Conservation (phyloP, 228 moss, liverwort and hornwort species). For the Sphagnum fallax region DNA sequence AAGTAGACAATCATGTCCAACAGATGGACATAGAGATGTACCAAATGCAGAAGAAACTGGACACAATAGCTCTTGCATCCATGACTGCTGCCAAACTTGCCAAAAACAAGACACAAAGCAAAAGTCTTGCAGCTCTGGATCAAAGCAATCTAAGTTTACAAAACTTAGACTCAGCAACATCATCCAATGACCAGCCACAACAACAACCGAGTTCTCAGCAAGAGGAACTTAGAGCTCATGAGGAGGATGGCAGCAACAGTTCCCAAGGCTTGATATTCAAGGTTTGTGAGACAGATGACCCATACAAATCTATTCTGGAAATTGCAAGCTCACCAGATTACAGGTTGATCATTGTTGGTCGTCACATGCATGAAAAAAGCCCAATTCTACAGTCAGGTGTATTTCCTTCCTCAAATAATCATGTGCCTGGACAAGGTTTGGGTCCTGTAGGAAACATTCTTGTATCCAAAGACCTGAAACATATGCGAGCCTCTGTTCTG, state of each 20-base stretch:
- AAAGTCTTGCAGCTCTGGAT: background rate
- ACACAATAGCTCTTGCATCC: constrained; percentile 20
- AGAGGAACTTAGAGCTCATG: too few relatives aligned
- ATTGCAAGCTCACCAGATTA: constrained; percentile 18
- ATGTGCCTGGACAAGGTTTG: constrained; percentile 18
- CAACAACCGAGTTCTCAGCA: background rate
- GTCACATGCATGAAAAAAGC: constrained; percentile 25
- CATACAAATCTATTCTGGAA: constrained; percentile 25
- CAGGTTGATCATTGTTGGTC: constrained; percentile 42
- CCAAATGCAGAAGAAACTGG: constrained; percentile 23
- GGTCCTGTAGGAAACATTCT: constrained; percentile 58
- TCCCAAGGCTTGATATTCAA: constrained; percentile 11
- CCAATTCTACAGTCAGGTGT: constrained; percentile 15
- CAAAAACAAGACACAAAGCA: background rate
- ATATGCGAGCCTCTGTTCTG: constrained; percentile 37
- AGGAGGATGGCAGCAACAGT: background rate
- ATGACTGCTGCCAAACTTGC: constrained; percentile 10
- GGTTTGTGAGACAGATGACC: constrained; percentile 30
- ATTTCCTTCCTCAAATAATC: constrained; percentile 18
- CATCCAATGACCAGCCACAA: background rate
- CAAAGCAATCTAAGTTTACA: background rate
- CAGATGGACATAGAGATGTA: constrained; percentile 13
- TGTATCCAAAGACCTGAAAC: constrained; percentile 31
- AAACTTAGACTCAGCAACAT: background rate
- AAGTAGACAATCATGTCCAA: background rate